These are phyloP conservation scores for Spergularia marina DNA, from an alignment of 148 eudicot species.

Conservation along the genomic window DNA sequence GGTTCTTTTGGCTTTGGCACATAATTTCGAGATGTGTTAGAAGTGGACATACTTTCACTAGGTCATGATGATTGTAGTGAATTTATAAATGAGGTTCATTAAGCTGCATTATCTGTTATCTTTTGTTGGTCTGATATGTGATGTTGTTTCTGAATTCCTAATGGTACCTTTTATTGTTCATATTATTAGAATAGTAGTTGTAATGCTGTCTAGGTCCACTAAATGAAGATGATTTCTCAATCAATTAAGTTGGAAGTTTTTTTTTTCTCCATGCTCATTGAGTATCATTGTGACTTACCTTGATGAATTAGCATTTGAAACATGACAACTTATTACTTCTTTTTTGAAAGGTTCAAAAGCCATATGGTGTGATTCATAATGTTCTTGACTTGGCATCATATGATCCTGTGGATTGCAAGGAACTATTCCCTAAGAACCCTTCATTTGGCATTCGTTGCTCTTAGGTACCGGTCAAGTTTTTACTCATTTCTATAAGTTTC, in stretches of 20 bases:
- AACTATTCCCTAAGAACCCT: not conserved
- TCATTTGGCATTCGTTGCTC: slow-evolving; percentile 20
- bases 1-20: not conserved
- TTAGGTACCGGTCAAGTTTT: slow-evolving; percentile 6
- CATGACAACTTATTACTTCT: not conserved
- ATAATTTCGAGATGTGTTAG: not conserved
- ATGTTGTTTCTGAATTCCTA: not conserved
- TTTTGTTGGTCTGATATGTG: not conserved
- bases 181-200: no score
- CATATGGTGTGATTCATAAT: slow-evolving; percentile 5
- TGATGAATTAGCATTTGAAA: not conserved
- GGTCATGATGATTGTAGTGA: not conserved
- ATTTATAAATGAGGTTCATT: no score
- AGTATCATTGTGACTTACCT: no score
- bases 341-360: slow-evolving; percentile 7
- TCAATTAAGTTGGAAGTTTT: no score
- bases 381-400: slow-evolving; percentile 4
- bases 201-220: no score
- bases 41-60: not conserved
- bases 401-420: slow-evolving; percentile 18
- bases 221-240: no score
- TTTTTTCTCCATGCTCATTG: no score
- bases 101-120: not conserved
- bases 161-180: not conserved
- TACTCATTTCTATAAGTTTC: not conserved